Evolutionary conservation across 495 filamentous ascomycete species (phyloP).

Genomic region (Geoglossum glabrum): DNA sequence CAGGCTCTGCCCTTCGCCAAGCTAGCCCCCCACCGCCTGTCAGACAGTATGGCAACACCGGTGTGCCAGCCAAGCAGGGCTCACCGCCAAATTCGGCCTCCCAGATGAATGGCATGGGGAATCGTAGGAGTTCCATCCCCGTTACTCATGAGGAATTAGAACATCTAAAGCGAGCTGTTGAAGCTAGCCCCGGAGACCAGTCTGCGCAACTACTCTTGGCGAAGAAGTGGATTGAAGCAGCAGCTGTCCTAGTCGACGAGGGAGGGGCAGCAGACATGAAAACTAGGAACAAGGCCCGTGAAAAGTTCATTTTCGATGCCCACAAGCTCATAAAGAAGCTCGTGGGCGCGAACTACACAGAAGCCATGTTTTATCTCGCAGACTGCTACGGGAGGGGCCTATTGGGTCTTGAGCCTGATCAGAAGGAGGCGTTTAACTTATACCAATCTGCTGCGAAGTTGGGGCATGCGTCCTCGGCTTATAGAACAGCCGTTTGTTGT

Average conservation of each 20-base stretch:
- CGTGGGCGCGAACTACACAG: conserved; percentile 40
- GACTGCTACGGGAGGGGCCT: conserved; percentile 68
- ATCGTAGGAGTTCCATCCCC: conserved; percentile 21
- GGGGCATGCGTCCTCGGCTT: conserved; percentile 69
- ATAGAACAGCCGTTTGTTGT: conserved; percentile 91
- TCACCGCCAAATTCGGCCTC: conserved; percentile 15
- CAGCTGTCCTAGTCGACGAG: conserved; percentile 50
- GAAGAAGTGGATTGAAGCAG: conserved; percentile 72
- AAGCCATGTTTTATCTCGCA: conserved; percentile 87
- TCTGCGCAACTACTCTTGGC: conserved; percentile 51
- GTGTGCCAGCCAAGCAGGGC: conserved; percentile 16
- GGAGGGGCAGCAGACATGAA: conserved; percentile 51
- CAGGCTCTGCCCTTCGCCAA: conserved; percentile 29
- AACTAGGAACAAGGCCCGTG: conserved; percentile 51
- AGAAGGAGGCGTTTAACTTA: conserved; percentile 74
- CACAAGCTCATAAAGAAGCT: conserved; percentile 84
- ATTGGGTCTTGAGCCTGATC: conserved; percentile 51
- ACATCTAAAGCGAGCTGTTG: conserved; percentile 41
- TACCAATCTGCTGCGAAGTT: conserved; percentile 88
- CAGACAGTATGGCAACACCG: conserved; percentile 44
- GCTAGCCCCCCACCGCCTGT: conserved; percentile 44
- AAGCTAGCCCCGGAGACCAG: conserved; percentile 49
- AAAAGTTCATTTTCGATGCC: conserved; percentile 68
- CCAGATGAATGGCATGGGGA: conserved; percentile 14
- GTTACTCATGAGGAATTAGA: conserved; percentile 67